Evolutionary conservation across 192 early-diverging fungal genomes (phyloP).

Genomic region (Coemansia sp.): DNA sequence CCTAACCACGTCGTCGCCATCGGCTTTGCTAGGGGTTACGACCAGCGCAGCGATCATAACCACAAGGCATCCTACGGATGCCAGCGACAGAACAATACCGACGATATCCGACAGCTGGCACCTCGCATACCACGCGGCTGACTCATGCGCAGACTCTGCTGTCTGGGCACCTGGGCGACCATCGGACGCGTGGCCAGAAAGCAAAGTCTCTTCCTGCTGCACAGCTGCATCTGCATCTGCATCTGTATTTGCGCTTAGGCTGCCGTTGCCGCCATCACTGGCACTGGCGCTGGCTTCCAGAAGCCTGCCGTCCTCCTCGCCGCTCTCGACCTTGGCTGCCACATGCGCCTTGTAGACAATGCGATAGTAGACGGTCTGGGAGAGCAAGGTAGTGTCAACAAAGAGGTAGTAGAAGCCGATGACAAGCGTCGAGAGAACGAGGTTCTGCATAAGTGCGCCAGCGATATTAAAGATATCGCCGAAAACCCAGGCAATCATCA

Average conservation of each 20-base stretch:
- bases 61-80: slow-evolving; percentile 23
- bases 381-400: slow-evolving; percentile 64
- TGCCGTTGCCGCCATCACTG: not conserved
- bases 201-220: not conserved
- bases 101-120: slow-evolving; percentile 17
- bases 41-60: slow-evolving; percentile 29
- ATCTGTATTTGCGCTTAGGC: not conserved
- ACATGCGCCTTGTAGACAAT: slow-evolving; percentile 31
- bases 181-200: not conserved
- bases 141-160: not conserved
- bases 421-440: slow-evolving; percentile 69
- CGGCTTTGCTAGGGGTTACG: not conserved
- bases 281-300: not conserved
- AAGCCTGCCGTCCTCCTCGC: not conserved
- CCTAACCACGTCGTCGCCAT: not conserved
- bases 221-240: slow-evolving; percentile 1
- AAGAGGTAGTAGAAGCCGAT: slow-evolving; percentile 70
- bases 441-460: slow-evolving; percentile 68
- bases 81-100: slow-evolving; percentile 28
- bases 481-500: slow-evolving; percentile 72
- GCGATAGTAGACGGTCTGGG: slow-evolving; percentile 67
- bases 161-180: not conserved
- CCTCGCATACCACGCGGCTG: slow-evolving; percentile 1
- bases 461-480: slow-evolving; percentile 75
- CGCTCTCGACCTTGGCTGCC: slow-evolving; percentile 8